Conservation (phyloP, 1,284 basidiomycete genomes). For the Ganoderma sinense region DNA sequence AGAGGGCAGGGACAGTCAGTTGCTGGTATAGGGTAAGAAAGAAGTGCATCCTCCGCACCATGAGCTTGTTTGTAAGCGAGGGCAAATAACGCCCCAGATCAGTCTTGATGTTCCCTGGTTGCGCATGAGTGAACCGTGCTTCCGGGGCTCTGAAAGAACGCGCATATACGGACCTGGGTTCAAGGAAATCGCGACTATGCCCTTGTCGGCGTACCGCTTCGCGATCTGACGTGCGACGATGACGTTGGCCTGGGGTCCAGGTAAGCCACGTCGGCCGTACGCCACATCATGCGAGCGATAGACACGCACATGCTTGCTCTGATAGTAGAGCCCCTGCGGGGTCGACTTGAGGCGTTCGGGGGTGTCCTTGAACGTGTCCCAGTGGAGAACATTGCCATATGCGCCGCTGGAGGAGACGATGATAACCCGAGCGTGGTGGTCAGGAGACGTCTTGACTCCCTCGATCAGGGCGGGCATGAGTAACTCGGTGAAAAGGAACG, state of each 20-base stretch:
- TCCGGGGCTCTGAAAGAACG: no score
- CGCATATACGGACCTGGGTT: slow-evolving; percentile 38
- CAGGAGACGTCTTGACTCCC: slow-evolving; percentile 38
- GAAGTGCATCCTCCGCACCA: slow-evolving; percentile 11
- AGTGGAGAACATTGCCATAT: slow-evolving; percentile 38
- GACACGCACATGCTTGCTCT: slow-evolving; percentile 50
- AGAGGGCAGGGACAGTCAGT: neutral
- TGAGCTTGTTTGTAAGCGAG: slow-evolving; percentile 5
- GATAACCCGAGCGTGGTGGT: slow-evolving; percentile 50
- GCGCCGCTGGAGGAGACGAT: slow-evolving; percentile 46
- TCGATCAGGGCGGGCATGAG: slow-evolving; percentile 51
- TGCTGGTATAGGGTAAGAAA: rapidly evolving
- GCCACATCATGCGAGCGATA: neutral
- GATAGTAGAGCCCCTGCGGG: slow-evolving; percentile 45
- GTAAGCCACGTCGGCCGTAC: neutral
- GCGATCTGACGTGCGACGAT: slow-evolving; percentile 24
- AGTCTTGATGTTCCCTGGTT: slow-evolving; percentile 31
- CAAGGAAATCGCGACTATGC: slow-evolving; percentile 46
- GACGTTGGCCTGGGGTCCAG: slow-evolving; percentile 10
- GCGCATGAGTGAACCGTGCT: neutral
- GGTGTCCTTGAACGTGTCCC: slow-evolving; percentile 39
- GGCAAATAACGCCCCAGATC: slow-evolving; percentile 27
- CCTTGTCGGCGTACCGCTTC: slow-evolving; percentile 38
- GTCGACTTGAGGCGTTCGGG: slow-evolving; percentile 38
- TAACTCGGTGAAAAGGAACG: slow-evolving; percentile 50